phyloP scores from a whole-genome alignment of 2,329 filamentous ascomycete genomes.

The Cladosporium sp. region DNA sequence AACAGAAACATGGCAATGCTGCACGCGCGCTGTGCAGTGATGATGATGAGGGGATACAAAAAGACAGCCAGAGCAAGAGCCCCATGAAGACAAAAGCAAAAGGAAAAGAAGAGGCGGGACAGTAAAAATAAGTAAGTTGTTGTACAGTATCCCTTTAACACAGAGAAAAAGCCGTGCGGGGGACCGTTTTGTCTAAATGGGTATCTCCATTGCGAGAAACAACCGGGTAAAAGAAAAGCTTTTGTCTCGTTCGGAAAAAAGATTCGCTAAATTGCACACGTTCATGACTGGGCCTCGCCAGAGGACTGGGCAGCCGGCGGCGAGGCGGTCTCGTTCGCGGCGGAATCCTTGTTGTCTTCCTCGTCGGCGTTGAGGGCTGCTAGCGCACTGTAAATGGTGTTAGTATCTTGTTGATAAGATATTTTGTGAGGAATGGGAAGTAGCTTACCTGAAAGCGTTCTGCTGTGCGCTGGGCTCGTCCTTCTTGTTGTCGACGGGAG shows the following conservation, averaged over 20 bases:
- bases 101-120: not conserved
- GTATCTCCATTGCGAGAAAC: slow-evolving; percentile 19
- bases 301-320: slow-evolving; percentile 12
- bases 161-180: slow-evolving; percentile 8
- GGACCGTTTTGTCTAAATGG: slow-evolving; percentile 17
- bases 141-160: slow-evolving; percentile 11
- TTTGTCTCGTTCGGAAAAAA: slow-evolving; percentile 3
- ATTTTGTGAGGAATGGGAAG: not conserved
- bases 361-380: slow-evolving; percentile 57
- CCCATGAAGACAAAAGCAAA: not conserved
- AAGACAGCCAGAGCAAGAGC: not conserved
- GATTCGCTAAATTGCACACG: slow-evolving; percentile 17
- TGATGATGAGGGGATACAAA: not conserved
- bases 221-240: slow-evolving; percentile 14
- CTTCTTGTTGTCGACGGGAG: slow-evolving; percentile 65
- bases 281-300: slow-evolving; percentile 19
- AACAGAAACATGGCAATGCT: not conserved
- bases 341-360: slow-evolving; percentile 57
- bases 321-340: slow-evolving; percentile 14
- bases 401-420: slow-evolving; percentile 26
- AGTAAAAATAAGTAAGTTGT: slow-evolving; percentile 12
- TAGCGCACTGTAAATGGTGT: slow-evolving; percentile 48
- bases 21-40: not conserved
- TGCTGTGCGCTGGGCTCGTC: slow-evolving; percentile 66
- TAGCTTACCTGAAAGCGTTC: slow-evolving; percentile 89